Evolutionary conservation across 768 basidiomycete species (phyloP), one percentile per base, ranked within the genome.

Genomic region (Zangia roseola): DNA sequence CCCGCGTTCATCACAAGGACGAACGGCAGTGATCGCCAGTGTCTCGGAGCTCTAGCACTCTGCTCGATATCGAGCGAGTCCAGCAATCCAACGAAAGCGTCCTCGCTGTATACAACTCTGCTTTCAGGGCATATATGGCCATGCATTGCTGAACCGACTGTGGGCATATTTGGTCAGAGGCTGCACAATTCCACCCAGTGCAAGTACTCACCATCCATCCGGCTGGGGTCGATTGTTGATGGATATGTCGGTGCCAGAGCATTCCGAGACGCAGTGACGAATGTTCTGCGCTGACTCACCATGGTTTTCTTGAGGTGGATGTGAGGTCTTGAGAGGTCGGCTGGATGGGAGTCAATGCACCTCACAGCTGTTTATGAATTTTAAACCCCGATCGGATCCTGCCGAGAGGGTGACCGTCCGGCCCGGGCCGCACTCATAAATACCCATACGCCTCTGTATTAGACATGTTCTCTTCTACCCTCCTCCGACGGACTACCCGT

Each of bases 21-120:
- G 60, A 53, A 55, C 55, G 43, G 30, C 41, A 53, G 51, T 58
- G 55, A 64, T 65, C 53, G 57, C 57, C 59, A 60, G 64, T 57
- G 65, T 63, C 74, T 71, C 78, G 77, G 77, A 78, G 77, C 76
- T 79, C 76, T 78, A 78, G 67, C 69, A 74, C 72, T 61, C 68
- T 45, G 61, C 56, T 60, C 51, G 26, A 53, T 37, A 41, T 48
- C 10, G 45, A 58, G 61, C 62, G 61, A 64, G 67, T 72, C 75
- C 77, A 78, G 77, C 75, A 69, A 52, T 26, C 26, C 40, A 30
- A 57, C 43, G 28, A 54, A 65, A 65, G 69, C 71, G 54, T 76
- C 74, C 65, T 74, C 49, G 69, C 72, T 59, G 46, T 34, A 30
- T 36, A 40, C 51, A 60, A 71, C 76, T 81, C 76, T 47, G 72